Percentiles rank a stretch among this genome's conserved stretches.
phyloP scores from a whole-genome alignment of 371 early-diverging fungal species.

The Dentiscutata heterogama region DNA sequence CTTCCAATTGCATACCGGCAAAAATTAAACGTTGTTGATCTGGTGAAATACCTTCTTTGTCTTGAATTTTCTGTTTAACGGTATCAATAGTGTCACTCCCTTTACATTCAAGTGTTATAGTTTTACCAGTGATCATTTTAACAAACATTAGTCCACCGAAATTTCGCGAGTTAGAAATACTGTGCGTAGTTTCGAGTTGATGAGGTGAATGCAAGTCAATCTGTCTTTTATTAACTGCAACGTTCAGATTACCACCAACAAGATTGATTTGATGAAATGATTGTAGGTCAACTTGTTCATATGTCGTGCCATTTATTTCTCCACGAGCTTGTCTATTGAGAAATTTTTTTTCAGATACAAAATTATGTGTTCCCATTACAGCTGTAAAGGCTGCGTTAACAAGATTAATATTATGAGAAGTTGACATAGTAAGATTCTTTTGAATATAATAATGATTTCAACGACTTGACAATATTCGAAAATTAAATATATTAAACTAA shows the following conservation, averaged over 20 bases:
- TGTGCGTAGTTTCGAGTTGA: constrained; percentile 98
- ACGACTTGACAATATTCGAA: too few species aligned
- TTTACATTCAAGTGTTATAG: constrained; percentile 54
- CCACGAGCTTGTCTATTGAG: not conserved
- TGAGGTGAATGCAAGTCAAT: too few species aligned
- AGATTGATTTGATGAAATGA: constrained; percentile 8
- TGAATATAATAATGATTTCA: too few species aligned
- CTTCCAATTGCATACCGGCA: constrained; percentile 88
- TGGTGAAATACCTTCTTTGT: constrained; percentile 68
- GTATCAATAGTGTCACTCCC: constrained; percentile 19
- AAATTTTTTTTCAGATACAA: constrained; percentile 30
- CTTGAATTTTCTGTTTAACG: constrained; percentile 23
- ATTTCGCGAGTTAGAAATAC: too few species aligned
- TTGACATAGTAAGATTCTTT: not conserved
- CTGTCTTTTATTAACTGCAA: not conserved
- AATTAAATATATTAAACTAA: too few species aligned
- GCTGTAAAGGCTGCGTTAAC: constrained; percentile 24
- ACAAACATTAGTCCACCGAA: constrained; percentile 59
- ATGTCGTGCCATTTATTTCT: not conserved
- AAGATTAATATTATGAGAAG: not conserved
- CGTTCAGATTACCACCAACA: constrained; percentile 14
- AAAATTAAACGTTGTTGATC: constrained; percentile 91
- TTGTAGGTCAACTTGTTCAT: constrained; percentile 4
- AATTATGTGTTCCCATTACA: not conserved
- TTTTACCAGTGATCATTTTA: constrained; percentile 85